phyloP scores from a whole-genome alignment of 2,329 filamentous ascomycete genomes.

The Graphium sp. region DNA sequence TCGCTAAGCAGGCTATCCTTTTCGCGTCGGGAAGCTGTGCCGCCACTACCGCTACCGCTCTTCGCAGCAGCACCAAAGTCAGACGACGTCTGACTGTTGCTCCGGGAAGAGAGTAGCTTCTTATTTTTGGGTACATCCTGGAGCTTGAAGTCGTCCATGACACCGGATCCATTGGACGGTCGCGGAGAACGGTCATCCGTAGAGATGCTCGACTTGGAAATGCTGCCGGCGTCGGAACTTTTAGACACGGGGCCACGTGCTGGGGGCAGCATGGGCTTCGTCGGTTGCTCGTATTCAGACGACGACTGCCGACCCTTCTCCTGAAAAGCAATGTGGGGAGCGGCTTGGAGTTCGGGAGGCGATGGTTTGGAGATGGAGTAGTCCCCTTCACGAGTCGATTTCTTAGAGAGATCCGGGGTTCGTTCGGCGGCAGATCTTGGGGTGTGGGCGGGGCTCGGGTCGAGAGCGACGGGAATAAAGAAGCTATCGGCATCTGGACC shows the following conservation, averaged over 20 bases:
- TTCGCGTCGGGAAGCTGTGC: not conserved
- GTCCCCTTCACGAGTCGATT: constrained; percentile 30
- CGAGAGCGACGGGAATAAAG: constrained; percentile 60
- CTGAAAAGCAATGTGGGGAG: constrained; percentile 83
- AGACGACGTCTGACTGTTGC: constrained; percentile 24
- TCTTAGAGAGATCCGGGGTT: constrained; percentile 25
- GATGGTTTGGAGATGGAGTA: constrained; percentile 29
- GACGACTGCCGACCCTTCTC: constrained; percentile 53
- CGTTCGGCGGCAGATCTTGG: constrained; percentile 36
- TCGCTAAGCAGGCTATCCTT: constrained; percentile 1
- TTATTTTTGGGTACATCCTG: constrained; percentile 64
- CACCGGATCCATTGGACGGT: constrained; percentile 15
- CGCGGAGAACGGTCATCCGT: constrained; percentile 22
- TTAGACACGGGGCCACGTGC: constrained; percentile 30
- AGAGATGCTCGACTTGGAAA: constrained; percentile 11
- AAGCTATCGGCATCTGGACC: constrained; percentile 47
- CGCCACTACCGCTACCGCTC: constrained; percentile 2
- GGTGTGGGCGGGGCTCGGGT: constrained; percentile 45
- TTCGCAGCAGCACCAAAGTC: constrained; percentile 8
- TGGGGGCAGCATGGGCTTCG: too few relatives aligned
- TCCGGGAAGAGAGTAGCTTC: constrained; percentile 23
- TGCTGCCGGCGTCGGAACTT: constrained; percentile 26
- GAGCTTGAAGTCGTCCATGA: constrained; percentile 52
- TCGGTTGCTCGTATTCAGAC: constrained; percentile 31
- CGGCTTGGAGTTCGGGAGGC: constrained; percentile 27